phyloP scores from a whole-genome alignment of 805 yeast genomes.

The Kuraishia cidri region DNA sequence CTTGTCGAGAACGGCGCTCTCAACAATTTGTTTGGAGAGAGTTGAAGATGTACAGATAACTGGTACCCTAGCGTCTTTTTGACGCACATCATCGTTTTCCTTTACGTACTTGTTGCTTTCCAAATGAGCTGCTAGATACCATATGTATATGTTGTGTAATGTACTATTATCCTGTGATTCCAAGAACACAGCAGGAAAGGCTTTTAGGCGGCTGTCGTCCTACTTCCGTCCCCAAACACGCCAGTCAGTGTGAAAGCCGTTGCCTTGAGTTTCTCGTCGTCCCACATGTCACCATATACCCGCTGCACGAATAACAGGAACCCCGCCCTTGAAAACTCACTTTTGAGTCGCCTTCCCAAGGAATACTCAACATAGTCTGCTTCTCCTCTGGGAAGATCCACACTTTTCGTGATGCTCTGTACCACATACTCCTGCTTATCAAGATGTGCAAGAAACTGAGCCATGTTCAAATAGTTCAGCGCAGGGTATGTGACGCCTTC shows the following conservation, averaged over 20 bases:
- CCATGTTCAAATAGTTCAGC: conserved; percentile 10
- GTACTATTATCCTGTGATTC: too few species aligned
- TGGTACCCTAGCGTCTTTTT: too few species aligned
- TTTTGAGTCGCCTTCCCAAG: conserved; percentile 17
- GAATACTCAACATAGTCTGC: conserved; percentile 13
- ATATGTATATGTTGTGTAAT: too few species aligned
- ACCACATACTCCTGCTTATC: conserved; percentile 17
- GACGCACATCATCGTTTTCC: too few species aligned
- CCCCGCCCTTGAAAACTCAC: conserved; percentile 14
- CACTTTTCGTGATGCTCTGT: too few species aligned
- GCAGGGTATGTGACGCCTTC: conserved; percentile 12
- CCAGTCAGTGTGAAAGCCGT: conserved; percentile 14
- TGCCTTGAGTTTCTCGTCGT: conserved; percentile 15
- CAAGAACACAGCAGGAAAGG: too few species aligned
- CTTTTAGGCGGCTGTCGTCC: too few species aligned
- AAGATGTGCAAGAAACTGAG: conserved; percentile 11
- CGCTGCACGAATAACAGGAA: conserved; percentile 15
- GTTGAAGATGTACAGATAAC: too few species aligned
- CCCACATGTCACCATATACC: conserved; percentile 17
- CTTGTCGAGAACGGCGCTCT: conserved; percentile 60
- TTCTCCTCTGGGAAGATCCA: too few species aligned
- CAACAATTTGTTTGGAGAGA: conserved; percentile 45
- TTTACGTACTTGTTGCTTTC: too few species aligned
- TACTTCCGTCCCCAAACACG: conserved; percentile 9
- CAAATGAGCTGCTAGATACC: too few species aligned